Base-by-base conservation (phyloP, 352 stramenopile genomes). In the Elongisporangium prolatum region DNA sequence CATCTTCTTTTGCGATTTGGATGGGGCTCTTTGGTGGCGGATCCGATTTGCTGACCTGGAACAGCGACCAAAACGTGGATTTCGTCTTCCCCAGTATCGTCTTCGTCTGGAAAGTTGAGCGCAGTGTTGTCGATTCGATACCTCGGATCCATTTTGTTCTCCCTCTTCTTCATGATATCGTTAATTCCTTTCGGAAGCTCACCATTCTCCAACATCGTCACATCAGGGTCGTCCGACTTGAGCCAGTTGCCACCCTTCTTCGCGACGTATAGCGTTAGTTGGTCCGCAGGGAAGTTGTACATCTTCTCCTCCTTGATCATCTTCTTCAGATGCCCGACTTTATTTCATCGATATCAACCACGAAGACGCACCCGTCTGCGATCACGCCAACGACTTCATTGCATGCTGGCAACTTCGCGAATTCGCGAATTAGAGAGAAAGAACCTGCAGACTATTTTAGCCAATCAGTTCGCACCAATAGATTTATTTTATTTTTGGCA, bases 1-100 rank as follows among this genome's bases (percentile, higher is more conserved):
- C 60, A 67, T 51, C 54, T 25, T 59, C 54, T 54, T 56, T 67
- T 67, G 38, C 54, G 60, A 40, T 1, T 40, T 9, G 28, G 28
- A 40, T 40, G 28, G 28, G 28, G 28, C 8, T 40, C 5, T 9
- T 13, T 40, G 28, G 9, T 40, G 28, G 9, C 9, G 28, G 9
- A 13, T 40, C 5, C 5, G 14, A 40, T 40, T 40, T 40, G 28
- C 5, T 14, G 28, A 2, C 28, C 28, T 9, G 28, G 28, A 13
- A 40, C 9, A 8, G 28, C 28, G 5, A 40, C 28, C 28, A 40
- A 40, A 5, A 40, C 28, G 28, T 40, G 28, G 28, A 40, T 40
- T 40, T 40, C 28, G 8, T 40, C 28, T 40, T 13, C 28, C 28
- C 28, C 24, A 34, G 24, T 7, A 34, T 7, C 3, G 7, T 34